Evolutionary conservation across 148 eudicot genomes (phyloP), one percentile per base, ranked within the genome.

Genomic region (Cornus controversa): DNA sequence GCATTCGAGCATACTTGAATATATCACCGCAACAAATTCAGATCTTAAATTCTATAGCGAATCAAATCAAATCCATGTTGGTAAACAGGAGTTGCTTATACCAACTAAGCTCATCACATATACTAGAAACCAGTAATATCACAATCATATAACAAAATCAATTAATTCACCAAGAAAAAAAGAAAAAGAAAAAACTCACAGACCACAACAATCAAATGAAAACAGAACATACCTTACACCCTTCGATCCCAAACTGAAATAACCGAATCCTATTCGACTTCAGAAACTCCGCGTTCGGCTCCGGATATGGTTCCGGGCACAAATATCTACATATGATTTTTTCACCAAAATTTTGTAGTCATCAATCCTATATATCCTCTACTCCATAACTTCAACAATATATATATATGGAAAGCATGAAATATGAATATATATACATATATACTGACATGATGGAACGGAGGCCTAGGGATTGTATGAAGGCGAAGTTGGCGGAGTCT

Each of bases 251-350:
- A 50, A 95, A 91, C 50, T 95, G 97, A 67, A 84, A 84, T 2
- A 95, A 86, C 64, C 80, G 87, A 73, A 95, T 90, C 77, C 96
- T 96, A 75, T 93, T 95, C 60, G 81, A 73, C 87, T 84, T 87
- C 69, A 92, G 83, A 65, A 94, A 92, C 86, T 87, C 83, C 79
- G 75, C 66, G 67, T 93, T 94, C 1, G 79, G 80, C 73, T 91
- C 94, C 42, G 97, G 97, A 79, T 92, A 92, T 28, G 96, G 94
- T 81, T 94, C 98, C 47, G 96, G 98, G 65, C 98, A 94, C 82
- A 94, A 82, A 81, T 79, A 94, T 80, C 98, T 94, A 72, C 78
- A 20, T n/a, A 60, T 60, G 64, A 60, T 22, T 3, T 60, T 60
- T 18, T 7, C 24, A 60, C 25, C 25, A 76, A 14, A 3, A 22